Base-by-base conservation (phyloP, 2,329 filamentous ascomycete species). In the Phaeoacremonium minimum region DNA sequence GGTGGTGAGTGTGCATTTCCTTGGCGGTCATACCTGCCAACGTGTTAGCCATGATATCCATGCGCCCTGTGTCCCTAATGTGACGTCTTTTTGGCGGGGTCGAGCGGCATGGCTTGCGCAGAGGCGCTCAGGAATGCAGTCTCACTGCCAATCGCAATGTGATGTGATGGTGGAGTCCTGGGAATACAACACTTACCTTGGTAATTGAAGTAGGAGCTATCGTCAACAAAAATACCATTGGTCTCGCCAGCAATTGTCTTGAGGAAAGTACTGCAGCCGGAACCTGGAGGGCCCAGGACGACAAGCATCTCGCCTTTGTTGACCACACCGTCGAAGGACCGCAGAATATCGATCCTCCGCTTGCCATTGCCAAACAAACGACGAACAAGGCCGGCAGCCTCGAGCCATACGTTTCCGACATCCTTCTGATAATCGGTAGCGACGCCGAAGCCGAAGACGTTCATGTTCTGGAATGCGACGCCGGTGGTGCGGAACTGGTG, bases 191-290 rank as follows among this genome's bases (percentile, higher is more conserved):
- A 49, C 57, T 55, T 57, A 71, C 80, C 84, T 57, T 93, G 84
- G 53, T 94, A 95, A 63, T 94, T 91, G 54, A 95, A 79, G 44
- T 86, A 79, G 0, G 85, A 82, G 9, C 68, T 64, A 4, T 83
- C 64, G 32, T 87, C 84, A 12, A 93, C 69, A 47, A 75, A 79
- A 48, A 94, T 81, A 35, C 88, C 88, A 47, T 89, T 83, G 15
- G 84, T 87, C 60, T 94, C 87, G 42, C 88, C 87, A 4, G 87
- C 78, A 47, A 94, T 77, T 0, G 87, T 86, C 67, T 94, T 94
- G 40, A 95, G 69, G 45, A 94, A 82, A 3, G 88, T 94, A 13
- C 85, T 87, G 58, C 88, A 95, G 36, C 85, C 85, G n/a, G 75
- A 73, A 28, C 77, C 77, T 3, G 84, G 84, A 37, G 83, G 83